Evolutionary conservation across 768 basidiomycete genomes (phyloP), one percentile per base, ranked within the genome.

Genomic region (Mycena venus): DNA sequence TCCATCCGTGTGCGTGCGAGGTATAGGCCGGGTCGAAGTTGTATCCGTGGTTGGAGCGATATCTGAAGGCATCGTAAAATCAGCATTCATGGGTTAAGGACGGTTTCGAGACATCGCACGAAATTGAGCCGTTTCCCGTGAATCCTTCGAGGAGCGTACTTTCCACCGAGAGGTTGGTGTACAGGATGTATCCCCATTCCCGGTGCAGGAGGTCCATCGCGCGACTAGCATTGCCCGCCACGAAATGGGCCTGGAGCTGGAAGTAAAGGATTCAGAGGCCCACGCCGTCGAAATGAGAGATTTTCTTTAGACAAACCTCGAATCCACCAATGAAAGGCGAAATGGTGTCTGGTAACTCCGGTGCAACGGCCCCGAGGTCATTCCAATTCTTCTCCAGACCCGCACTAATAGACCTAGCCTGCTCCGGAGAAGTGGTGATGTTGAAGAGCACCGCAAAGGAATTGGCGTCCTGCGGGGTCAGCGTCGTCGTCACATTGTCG

Each of bases 101-200:
- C 32, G 47, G 31, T 36, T 38, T 56, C 31, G 17, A 31, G 42
- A 70, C 25, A 53, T 9, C 21, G 19, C 77, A 90, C 90, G 82
- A 82, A 9, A 91, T 80, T 14, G 90, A 91, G 0, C 91, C 91
- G 68, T 91, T 91, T 0, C 85, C 86, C 0, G 90, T 90, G 75
- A 88, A 89, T 4, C 91, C 91, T 79, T 92, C 91, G 3, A 92
- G 83, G 1, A 92, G 83, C 0, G 90, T 90, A 47, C 89, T 90
- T 70, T 91, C 87, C 0, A 91, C 90, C 8, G 87, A 89, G 40
- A 90, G 81, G 61, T 88, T 85, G 29, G 90, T 91, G 78, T 86
- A 87, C 3, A 92, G 82, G 82, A 91, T 91, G 80, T 90, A 92
- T 3, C 90, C 91, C 91, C 90, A 92, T 38, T 88, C 88, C 19